A percentile compares a stretch with the other conserved stretches of the same genome.
These are phyloP conservation scores for Fusarium transvaalense DNA, from an alignment of 2,329 filamentous ascomycete species.

Conservation along the genomic window DNA sequence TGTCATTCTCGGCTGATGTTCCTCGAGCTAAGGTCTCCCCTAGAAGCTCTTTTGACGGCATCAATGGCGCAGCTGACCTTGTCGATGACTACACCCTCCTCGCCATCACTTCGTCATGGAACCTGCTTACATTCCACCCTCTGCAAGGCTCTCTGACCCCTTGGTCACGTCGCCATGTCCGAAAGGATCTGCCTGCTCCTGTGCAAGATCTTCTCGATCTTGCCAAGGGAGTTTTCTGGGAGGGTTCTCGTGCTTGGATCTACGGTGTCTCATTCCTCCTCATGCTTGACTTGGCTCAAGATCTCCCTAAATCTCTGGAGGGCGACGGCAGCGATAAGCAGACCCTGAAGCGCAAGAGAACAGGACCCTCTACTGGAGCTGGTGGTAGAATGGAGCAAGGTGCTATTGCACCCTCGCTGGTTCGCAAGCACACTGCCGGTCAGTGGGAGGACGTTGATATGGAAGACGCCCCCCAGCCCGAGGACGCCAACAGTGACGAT, in stretches of 20 bases:
- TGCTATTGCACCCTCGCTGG: constrained; percentile 59
- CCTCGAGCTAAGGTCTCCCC: constrained; percentile 50
- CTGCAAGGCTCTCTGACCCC: constrained; percentile 80
- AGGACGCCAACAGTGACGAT: constrained; percentile 53
- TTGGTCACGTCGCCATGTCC: constrained; percentile 88
- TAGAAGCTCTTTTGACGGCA: constrained; percentile 43
- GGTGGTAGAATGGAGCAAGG: constrained; percentile 65
- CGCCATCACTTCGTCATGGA: constrained; percentile 66
- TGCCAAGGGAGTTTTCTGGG: constrained; percentile 88
- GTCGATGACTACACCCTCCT: constrained; percentile 65
- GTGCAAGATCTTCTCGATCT: constrained; percentile 82
- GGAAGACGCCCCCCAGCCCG: constrained; percentile 55
- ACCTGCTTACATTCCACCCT: constrained; percentile 84
- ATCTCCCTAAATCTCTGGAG: constrained; percentile 64
- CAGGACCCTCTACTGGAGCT: constrained; percentile 62
- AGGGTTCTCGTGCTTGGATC: constrained; percentile 82
- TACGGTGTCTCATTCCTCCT: constrained; percentile 89
- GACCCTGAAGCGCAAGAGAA: constrained; percentile 68
- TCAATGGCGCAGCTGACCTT: constrained; percentile 45
- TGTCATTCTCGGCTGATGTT: constrained; percentile 73
- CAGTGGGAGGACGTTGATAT: constrained; percentile 57
- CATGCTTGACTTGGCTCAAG: constrained; percentile 87
- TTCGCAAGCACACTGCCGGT: constrained; percentile 57
- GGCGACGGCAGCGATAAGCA: constrained; percentile 51
- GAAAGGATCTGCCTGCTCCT: constrained; percentile 77